Evolutionary conservation across 805 yeast species (phyloP).

Genomic region (Candida manassasensis): DNA sequence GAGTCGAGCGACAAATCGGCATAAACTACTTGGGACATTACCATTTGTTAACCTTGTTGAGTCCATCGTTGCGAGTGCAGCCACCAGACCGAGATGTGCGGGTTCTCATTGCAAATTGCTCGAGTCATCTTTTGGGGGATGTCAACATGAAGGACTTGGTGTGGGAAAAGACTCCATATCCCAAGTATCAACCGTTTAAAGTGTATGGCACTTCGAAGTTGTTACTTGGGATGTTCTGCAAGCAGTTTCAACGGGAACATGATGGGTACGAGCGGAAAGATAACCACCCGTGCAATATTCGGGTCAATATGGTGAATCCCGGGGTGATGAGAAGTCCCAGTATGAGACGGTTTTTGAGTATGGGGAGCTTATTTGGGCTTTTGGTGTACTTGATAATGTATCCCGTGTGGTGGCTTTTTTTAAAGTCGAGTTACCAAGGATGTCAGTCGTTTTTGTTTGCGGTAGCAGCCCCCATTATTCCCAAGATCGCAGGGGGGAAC

Average conservation of each 20-base stretch:
- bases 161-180: constrained; percentile 58
- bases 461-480: constrained; percentile 65
- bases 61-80: constrained; percentile 83
- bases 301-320: constrained; percentile 78
- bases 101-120: constrained; percentile 71
- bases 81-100: constrained; percentile 95
- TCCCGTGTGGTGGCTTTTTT: constrained; percentile 79
- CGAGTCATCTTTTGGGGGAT: constrained; percentile 69
- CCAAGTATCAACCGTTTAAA: constrained; percentile 60
- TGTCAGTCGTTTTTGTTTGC: constrained; percentile 74
- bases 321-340: constrained; percentile 89
- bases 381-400: constrained; percentile 58
- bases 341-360: constrained; percentile 68
- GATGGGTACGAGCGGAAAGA: constrained; percentile 61
- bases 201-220: constrained; percentile 82
- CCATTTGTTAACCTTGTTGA: constrained; percentile 72
- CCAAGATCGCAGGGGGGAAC: constrained; percentile 57
- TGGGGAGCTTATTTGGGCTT: constrained; percentile 67
- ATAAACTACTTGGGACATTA: constrained; percentile 76
- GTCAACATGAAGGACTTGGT: constrained; percentile 61
- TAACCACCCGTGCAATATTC: constrained; percentile 63
- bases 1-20: constrained; percentile 81
- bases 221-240: constrained; percentile 67
- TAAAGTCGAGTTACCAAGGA: constrained; percentile 74
- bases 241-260: constrained; percentile 69